Evolutionary conservation across 2,329 filamentous ascomycete species (phyloP), one percentile per base, ranked within the genome.

Genomic region (Talaromyces amestolkiae): DNA sequence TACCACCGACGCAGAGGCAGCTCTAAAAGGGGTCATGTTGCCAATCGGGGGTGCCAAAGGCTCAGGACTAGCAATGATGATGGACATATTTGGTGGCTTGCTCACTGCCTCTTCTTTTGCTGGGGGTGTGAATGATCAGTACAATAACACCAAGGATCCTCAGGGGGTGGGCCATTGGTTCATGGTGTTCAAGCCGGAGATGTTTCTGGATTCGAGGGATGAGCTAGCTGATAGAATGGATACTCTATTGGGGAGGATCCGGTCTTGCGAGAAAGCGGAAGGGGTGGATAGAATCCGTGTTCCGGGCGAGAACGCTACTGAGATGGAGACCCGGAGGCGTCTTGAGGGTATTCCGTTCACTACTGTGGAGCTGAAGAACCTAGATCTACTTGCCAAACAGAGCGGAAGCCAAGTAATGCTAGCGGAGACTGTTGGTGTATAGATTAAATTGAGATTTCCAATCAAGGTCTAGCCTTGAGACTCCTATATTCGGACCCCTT

Each of bases 1-100:
- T 11, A 73, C 72, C 10, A 70, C 67, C 5, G 68, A 73, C 22
- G 51, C 72, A 0, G 65, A 68, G 13, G 70, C 63, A 8, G 71
- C 70, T 5, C 64, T 73, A 1, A 68, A 70, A 10, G 64, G 64
- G n/a, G 66, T 67, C 5, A 66, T 73, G 64, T 56, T 69, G 37
- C 68, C 68, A 1, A 69, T 69, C 31, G 68, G 67, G 13, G 68
- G 68, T 8, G 67, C 68, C 2, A 69, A 69, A 43, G 68, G 68
- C 2, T 66, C 65, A 19, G 68, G 67, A 13, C 22, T 69, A 7
- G 68, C 68, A 4, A 68, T 69, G 51, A 58, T 66, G 61, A 66
- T 66, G 65, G 65, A 66, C 31, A 64, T 66, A 7, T 58, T 66
- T 13, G 61, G 61, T 17, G 65, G 65, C 1, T 22, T 66, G n/a